A percentile compares a stretch with the other conserved stretches of the same genome.
Evolutionary conservation across 2,329 filamentous ascomycete species (phyloP).

Genomic region (Chrysosporium keratinophilum): DNA sequence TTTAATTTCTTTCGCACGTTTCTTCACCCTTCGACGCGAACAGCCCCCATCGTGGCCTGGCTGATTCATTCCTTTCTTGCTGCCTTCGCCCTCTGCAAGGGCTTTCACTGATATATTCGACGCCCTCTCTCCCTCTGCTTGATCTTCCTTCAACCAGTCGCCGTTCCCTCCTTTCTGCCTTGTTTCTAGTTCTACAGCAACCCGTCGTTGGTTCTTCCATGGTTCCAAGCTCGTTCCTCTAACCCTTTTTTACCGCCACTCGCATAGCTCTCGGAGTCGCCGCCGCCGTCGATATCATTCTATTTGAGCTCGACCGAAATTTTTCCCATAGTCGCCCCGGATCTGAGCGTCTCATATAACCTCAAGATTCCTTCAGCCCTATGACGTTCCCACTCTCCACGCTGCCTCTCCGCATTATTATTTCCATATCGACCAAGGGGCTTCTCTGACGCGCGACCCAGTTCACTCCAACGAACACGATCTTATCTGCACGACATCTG

Average conservation of each 20-base stretch:
- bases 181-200: not conserved
- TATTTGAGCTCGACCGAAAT: not conserved
- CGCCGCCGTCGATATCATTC: not conserved
- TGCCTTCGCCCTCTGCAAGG: not conserved
- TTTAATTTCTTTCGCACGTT: not conserved
- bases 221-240: not conserved
- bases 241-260: not conserved
- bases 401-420: not conserved
- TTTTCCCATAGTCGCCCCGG: not conserved
- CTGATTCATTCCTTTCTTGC: not conserved
- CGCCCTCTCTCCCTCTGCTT: not conserved
- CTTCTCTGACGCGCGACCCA: not conserved
- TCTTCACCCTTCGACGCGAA: not conserved
- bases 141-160: not conserved
- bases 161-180: not conserved
- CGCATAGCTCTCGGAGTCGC: not conserved
- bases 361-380: not conserved
- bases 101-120: not conserved
- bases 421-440: not conserved
- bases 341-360: not conserved
- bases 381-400: conserved; percentile 9
- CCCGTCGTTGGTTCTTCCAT: not conserved
- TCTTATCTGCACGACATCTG: not conserved
- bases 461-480: not conserved
- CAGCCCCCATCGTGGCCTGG: not conserved